These are phyloP conservation scores for Geosmithia morbida DNA, from an alignment of 2,329 filamentous ascomycete genomes.

Conservation along the genomic window DNA sequence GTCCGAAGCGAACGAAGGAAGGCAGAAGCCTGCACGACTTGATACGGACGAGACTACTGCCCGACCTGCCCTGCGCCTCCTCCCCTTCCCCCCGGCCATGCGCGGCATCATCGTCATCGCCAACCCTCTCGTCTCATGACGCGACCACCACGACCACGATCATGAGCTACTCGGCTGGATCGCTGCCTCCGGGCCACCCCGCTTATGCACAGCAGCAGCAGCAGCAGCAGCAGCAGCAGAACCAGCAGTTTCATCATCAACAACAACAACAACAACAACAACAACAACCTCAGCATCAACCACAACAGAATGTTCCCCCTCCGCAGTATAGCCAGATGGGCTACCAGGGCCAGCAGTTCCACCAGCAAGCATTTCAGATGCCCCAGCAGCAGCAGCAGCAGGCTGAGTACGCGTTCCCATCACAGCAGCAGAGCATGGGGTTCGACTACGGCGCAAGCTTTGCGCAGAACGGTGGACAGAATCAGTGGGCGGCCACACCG, in stretches of 20 bases:
- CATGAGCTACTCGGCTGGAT: conserved; percentile 3
- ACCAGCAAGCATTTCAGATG: conserved; percentile 7
- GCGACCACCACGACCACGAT: background rate
- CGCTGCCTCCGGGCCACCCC: conserved; percentile 4
- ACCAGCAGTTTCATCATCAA: conserved; percentile 5
- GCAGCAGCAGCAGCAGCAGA: conserved; percentile 2
- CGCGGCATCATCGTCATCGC: background rate
- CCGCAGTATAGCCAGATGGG: background rate
- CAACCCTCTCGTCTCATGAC: conserved; percentile 1
- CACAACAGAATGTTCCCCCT: background rate
- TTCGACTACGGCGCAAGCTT: background rate
- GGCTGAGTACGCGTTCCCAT: background rate
- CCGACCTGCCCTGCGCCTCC: too few species aligned
- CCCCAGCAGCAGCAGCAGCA: conserved; percentile 11
- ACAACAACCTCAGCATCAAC: conserved; percentile 5
- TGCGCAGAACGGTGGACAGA: background rate
- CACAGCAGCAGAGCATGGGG: background rate
- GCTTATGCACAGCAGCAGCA: conserved; percentile 1
- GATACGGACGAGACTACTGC: too few species aligned
- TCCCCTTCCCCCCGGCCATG: too few species aligned
- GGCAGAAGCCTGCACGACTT: too few species aligned
- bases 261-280: conserved; percentile 5
- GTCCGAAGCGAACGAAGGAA: too few species aligned
- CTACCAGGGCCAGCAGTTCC: conserved; percentile 2
- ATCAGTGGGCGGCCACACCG: too few species aligned